Evolutionary conservation across 2,329 filamentous ascomycete species (phyloP).

Genomic region (Arthrobotrys sphaeroides): DNA sequence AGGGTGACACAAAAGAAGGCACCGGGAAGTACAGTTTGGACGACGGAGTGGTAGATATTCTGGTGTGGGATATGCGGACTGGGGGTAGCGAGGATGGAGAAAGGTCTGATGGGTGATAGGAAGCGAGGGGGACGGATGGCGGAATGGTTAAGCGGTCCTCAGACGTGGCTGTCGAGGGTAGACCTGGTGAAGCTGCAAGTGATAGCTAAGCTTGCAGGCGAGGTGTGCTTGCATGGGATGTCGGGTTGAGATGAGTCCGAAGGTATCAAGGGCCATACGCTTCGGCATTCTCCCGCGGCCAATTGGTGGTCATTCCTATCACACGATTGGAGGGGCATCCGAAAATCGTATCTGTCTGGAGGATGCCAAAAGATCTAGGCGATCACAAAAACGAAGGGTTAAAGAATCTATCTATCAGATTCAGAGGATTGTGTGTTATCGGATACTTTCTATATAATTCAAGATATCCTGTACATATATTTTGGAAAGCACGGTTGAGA

Average conservation of each 20-base stretch:
- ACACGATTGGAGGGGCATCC: background rate
- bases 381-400: too few species aligned
- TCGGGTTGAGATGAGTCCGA: slow-evolving; percentile 14
- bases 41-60: slow-evolving; percentile 32
- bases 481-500: background rate
- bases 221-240: slow-evolving; percentile 42
- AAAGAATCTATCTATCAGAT: too few species aligned
- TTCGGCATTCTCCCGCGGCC: slow-evolving; percentile 38
- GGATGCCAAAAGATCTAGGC: too few species aligned
- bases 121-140: slow-evolving; percentile 50
- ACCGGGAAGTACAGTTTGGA: slow-evolving; percentile 73
- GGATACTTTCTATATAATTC: too few species aligned
- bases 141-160: slow-evolving; percentile 43
- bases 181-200: slow-evolving; percentile 34
- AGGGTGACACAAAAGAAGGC: slow-evolving; percentile 84
- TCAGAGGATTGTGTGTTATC: too few species aligned
- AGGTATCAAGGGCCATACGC: slow-evolving; percentile 21
- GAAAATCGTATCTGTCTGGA: background rate
- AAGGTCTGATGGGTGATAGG: slow-evolving; percentile 12
- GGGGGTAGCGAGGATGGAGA: slow-evolving; percentile 30
- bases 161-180: slow-evolving; percentile 32
- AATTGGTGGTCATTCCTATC: background rate
- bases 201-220: slow-evolving; percentile 31
- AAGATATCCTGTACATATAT: slow-evolving; percentile 17
- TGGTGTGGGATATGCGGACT: slow-evolving; percentile 18